Conservation (phyloP, 768 basidiomycete species). For the Mycena amicta region DNA sequence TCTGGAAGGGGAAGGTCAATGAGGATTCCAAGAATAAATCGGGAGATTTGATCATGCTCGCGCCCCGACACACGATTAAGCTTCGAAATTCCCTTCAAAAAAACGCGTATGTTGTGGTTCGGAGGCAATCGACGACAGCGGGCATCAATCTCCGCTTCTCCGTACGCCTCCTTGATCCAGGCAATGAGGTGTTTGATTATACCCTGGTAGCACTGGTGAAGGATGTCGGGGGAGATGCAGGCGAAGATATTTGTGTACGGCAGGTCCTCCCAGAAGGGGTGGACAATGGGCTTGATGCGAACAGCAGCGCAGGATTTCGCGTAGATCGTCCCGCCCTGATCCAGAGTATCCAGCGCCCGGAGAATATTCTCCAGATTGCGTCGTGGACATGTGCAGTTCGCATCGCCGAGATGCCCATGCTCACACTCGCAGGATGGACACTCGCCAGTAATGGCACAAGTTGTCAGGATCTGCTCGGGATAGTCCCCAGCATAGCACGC, state of each 20-base stretch:
- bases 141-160: slow-evolving; percentile 29
- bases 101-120: slow-evolving; percentile 29
- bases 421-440: slow-evolving; percentile 11
- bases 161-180: slow-evolving; percentile 25
- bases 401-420: not conserved
- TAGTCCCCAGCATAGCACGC: slow-evolving; percentile 20
- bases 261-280: slow-evolving; percentile 26
- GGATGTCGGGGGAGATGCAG: slow-evolving; percentile 28
- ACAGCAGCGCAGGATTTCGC: slow-evolving; percentile 2
- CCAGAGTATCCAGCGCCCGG: not conserved
- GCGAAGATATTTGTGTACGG: slow-evolving; percentile 32
- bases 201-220: slow-evolving; percentile 32
- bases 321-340: slow-evolving; percentile 1
- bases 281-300: slow-evolving; percentile 15
- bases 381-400: not conserved
- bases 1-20: slow-evolving; percentile 1
- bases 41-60: not conserved
- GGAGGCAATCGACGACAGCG: slow-evolving; percentile 28
- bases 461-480: slow-evolving; percentile 23
- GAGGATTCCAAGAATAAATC: slow-evolving; percentile 2
- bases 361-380: not conserved
- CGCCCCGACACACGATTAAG: not conserved
- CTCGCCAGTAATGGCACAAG: slow-evolving; percentile 12
- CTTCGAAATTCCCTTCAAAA: slow-evolving; percentile 12
- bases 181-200: slow-evolving; percentile 30